These are phyloP conservation scores for Pichia nakasei DNA, from an alignment of 805 yeast genomes.

Conservation along the genomic window DNA sequence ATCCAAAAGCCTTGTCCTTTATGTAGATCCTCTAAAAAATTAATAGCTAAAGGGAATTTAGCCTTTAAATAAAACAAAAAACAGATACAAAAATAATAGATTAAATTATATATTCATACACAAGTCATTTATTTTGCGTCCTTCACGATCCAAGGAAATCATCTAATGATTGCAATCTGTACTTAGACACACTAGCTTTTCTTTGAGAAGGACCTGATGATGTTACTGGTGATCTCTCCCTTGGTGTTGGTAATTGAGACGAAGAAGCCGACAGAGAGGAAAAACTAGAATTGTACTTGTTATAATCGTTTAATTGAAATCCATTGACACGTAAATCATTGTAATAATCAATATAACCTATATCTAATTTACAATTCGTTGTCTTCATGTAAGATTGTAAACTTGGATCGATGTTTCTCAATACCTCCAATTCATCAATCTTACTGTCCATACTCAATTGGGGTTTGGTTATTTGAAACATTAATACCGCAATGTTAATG, in stretches of 20 bases:
- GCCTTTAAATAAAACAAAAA: too few species aligned
- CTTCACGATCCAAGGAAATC: constrained; percentile 57
- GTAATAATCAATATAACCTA: constrained; percentile 20
- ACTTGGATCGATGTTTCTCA: background rate
- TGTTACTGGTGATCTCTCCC: too few species aligned
- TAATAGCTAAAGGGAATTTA: too few species aligned
- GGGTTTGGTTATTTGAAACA: constrained; percentile 24
- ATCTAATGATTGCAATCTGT: constrained; percentile 69
- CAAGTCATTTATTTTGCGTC: too few species aligned
- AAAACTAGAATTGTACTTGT: constrained; percentile 21
- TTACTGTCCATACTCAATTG: constrained; percentile 11
- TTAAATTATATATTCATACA: background rate
- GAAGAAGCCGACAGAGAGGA: constrained; percentile 6
- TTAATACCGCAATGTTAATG: constrained; percentile 22
- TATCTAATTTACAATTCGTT: constrained; percentile 9
- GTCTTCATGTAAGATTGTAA: background rate
- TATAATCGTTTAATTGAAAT: constrained; percentile 32
- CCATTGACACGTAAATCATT: constrained; percentile 24
- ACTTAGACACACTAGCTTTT: constrained; percentile 20
- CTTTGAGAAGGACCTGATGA: background rate
- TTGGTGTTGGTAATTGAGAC: constrained; percentile 10
- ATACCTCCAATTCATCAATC: background rate
- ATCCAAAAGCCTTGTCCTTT: too few species aligned
- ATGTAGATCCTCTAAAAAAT: too few species aligned
- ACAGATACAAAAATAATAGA: too few species aligned